phyloP scores from a whole-genome alignment of 2,329 filamentous ascomycete species.

The Trichoderma koningii region DNA sequence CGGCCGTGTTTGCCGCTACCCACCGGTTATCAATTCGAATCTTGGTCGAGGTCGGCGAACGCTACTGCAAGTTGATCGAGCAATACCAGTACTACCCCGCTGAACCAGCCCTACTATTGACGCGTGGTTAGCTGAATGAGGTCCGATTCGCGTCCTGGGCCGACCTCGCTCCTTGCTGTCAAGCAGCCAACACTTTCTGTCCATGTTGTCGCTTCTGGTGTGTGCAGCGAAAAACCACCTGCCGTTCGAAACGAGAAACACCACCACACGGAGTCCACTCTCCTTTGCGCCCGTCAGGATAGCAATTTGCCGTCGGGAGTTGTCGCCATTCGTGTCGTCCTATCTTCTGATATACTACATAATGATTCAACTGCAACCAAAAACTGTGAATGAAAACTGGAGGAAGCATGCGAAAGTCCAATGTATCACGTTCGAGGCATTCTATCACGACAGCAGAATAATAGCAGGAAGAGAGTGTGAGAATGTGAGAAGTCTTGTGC shows the following conservation, averaged over 20 bases:
- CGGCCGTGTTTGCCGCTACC: not conserved
- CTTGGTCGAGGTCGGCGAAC: not conserved
- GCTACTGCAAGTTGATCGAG: not conserved
- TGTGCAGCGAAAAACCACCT: constrained; percentile 1
- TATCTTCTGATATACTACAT: not conserved
- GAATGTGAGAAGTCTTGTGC: not conserved
- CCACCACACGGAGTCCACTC: not conserved
- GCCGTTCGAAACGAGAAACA: not conserved
- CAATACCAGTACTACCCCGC: constrained; percentile 3
- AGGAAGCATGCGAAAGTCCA: not conserved
- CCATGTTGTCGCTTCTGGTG: not conserved
- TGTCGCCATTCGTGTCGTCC: not conserved
- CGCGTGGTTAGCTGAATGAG: constrained; percentile 3
- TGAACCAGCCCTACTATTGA: not conserved
- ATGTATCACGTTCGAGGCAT: not conserved
- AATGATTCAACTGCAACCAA: no score
- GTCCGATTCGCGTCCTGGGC: not conserved
- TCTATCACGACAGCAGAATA: not conserved
- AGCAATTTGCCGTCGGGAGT: not conserved
- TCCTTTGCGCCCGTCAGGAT: not conserved
- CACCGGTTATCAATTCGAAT: not conserved
- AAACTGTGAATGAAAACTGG: not conserved
- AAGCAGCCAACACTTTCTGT: not conserved
- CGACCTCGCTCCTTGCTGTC: not conserved
- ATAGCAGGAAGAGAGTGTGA: not conserved